Percentiles rank a stretch among this genome's conserved stretches.
Evolutionary conservation across 2,329 filamentous ascomycete genomes (phyloP).

Genomic region (Exophiala viscosa): DNA sequence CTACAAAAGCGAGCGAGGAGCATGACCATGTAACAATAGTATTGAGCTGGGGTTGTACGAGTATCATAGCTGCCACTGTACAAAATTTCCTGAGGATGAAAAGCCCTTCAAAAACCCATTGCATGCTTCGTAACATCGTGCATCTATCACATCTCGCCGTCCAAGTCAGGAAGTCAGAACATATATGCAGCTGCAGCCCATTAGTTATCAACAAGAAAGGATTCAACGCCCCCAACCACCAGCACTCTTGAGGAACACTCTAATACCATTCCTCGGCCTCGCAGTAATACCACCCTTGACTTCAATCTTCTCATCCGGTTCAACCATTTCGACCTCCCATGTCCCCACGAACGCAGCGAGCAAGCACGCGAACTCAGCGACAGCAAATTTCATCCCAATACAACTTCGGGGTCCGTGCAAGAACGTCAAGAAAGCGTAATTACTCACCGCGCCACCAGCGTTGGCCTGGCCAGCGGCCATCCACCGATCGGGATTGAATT

Average conservation of each 20-base stretch:
- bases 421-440: slow-evolving; percentile 73
- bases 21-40: background rate
- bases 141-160: no score
- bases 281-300: slow-evolving; percentile 70
- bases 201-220: background rate
- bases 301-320: slow-evolving; percentile 57
- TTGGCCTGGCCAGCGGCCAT: slow-evolving; percentile 49
- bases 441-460: slow-evolving; percentile 66
- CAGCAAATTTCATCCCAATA: slow-evolving; percentile 49
- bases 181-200: no score
- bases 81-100: no score
- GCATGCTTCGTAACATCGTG: background rate
- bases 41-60: background rate
- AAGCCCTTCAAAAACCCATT: background rate
- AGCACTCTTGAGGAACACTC: slow-evolving; percentile 63
- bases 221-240: slow-evolving; percentile 56
- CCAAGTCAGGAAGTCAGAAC: no score
- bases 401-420: slow-evolving; percentile 57
- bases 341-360: slow-evolving; percentile 72
- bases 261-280: slow-evolving; percentile 68
- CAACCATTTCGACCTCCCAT: slow-evolving; percentile 65
- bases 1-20: background rate
- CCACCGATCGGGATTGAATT: slow-evolving; percentile 80
- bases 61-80: background rate
- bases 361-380: slow-evolving; percentile 79